These are phyloP conservation scores for Vanrija pseudolonga DNA, from an alignment of 1,284 basidiomycete genomes.

Conservation along the genomic window DNA sequence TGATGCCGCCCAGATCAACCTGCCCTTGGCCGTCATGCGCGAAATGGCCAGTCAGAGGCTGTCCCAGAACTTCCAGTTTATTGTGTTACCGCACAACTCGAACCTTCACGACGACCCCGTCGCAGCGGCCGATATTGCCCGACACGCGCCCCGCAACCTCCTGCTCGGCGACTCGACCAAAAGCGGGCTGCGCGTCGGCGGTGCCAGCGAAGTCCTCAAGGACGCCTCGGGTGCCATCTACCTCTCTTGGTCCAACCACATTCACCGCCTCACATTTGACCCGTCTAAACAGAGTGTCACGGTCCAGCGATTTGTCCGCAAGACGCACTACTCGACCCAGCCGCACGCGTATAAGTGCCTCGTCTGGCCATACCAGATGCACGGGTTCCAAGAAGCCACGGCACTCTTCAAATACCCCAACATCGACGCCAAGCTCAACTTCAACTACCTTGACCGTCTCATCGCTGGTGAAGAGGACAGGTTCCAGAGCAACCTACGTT, in stretches of 20 bases:
- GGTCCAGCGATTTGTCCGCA: constrained; percentile 79
- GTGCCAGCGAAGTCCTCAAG: constrained; percentile 68
- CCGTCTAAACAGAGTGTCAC: constrained; percentile 76
- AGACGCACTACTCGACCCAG: constrained; percentile 59
- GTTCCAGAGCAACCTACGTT: constrained; percentile 74
- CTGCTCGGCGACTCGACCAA: constrained; percentile 57
- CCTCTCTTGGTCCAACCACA: constrained; percentile 90
- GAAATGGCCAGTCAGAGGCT: constrained; percentile 91
- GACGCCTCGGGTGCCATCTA: constrained; percentile 71
- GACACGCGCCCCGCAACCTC: constrained; percentile 56
- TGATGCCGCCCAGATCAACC: constrained; percentile 52
- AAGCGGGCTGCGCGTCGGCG: constrained; percentile 54
- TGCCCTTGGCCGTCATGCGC: constrained; percentile 79
- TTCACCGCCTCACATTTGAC: constrained; percentile 82
- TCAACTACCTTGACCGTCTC: constrained; percentile 53
- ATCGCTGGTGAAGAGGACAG: constrained; percentile 80
- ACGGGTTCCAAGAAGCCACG: constrained; percentile 74
- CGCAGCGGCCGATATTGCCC: neutral
- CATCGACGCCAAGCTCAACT: constrained; percentile 42
- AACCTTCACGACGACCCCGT: constrained; percentile 11
- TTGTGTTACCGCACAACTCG: constrained; percentile 53
- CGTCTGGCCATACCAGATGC: constrained; percentile 87
- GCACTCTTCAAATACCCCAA: constrained; percentile 70
- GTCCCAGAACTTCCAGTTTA: constrained; percentile 90
- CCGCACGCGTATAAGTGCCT: constrained; percentile 78